Conservation (phyloP, 2,329 filamentous ascomycete species). For the Sclerotinia subarctica region DNA sequence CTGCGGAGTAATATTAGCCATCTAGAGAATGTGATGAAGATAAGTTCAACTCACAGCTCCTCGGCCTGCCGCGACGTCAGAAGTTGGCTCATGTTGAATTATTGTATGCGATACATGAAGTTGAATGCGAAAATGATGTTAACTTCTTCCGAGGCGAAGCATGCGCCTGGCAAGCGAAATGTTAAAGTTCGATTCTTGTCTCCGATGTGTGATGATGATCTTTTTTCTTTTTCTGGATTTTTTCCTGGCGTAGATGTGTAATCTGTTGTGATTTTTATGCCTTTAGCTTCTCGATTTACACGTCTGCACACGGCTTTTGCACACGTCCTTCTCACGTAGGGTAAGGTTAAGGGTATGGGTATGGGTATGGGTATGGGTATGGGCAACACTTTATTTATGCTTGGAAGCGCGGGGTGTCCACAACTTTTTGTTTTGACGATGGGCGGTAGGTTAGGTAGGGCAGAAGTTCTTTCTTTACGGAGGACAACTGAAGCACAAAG, state of each 20-base stretch:
- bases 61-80: slow-evolving; percentile 79
- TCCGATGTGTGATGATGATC: slow-evolving; percentile 7
- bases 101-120: slow-evolving; percentile 23
- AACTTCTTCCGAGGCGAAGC: slow-evolving; percentile 22
- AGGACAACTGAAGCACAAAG: neutral
- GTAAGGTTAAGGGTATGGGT: neutral
- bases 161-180: slow-evolving; percentile 28
- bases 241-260: neutral
- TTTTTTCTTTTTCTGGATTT: neutral
- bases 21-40: slow-evolving; percentile 23
- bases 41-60: slow-evolving; percentile 66
- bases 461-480: slow-evolving; percentile 4
- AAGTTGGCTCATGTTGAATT: slow-evolving; percentile 64
- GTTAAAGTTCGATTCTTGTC: slow-evolving; percentile 11
- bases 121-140: slow-evolving; percentile 4
- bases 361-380: neutral
- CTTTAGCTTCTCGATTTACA: slow-evolving; percentile 10
- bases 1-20: slow-evolving; percentile 46
- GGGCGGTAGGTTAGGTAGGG: slow-evolving; percentile 4
- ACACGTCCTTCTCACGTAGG: slow-evolving; percentile 6
- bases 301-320: slow-evolving; percentile 13
- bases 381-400: slow-evolving; percentile 9
- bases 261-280: slow-evolving; percentile 18
- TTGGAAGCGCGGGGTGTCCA: slow-evolving; percentile 19
- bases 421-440: slow-evolving; percentile 6